These are phyloP conservation scores for Eucalyptus urophylla DNA, from an alignment of 345 rosid species.

Conservation along the genomic window DNA sequence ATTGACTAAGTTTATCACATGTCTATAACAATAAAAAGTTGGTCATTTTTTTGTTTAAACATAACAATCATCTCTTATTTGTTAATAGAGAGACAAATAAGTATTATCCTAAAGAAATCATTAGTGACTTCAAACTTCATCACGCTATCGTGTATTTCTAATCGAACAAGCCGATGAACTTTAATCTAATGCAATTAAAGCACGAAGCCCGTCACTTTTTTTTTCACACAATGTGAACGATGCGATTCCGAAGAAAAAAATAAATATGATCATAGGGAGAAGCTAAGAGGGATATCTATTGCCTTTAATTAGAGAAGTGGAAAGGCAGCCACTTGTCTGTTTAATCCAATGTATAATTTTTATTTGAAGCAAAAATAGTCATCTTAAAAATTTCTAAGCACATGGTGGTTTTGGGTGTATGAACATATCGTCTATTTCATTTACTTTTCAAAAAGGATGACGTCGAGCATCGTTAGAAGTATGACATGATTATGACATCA, in stretches of 20 bases:
- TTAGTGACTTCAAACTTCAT: too few relatives aligned
- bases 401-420: background rate
- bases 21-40: too few relatives aligned
- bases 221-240: too few relatives aligned
- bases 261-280: background rate
- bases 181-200: too few relatives aligned
- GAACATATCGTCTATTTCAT: background rate
- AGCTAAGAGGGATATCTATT: background rate
- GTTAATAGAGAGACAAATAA: too few relatives aligned
- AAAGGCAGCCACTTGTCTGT: background rate
- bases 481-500: background rate
- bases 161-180: too few relatives aligned
- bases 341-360: background rate
- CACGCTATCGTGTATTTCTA: rapidly evolving
- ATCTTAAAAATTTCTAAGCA: background rate
- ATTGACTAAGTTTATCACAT: too few relatives aligned
- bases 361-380: background rate
- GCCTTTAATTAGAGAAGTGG: background rate
- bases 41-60: too few relatives aligned
- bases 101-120: too few relatives aligned
- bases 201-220: too few relatives aligned
- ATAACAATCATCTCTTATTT: too few relatives aligned
- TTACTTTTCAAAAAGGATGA: background rate
- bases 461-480: background rate
- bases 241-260: background rate